Evolutionary conservation across 2,329 filamentous ascomycete genomes (phyloP), one percentile per base, ranked within the genome.

Genomic region (Alternaria atra): DNA sequence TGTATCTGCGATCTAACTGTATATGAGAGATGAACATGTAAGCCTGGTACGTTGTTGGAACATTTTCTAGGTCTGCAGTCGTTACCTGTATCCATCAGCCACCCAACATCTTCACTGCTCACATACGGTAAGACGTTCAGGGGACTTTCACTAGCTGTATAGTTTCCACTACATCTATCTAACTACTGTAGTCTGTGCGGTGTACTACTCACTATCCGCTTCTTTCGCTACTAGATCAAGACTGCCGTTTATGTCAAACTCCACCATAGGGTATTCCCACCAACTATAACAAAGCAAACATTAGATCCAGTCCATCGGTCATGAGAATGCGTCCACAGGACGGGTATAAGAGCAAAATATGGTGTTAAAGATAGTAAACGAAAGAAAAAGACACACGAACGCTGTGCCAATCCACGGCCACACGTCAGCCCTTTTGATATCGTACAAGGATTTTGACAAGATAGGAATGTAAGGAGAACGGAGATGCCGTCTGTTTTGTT

Each of bases 221-320:
- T 48, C 40, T 30, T 55, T 35, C n/a, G 17, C 15, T 56, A 46
- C 55, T 53, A 50, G 34, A 58, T 55, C 51, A 50, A 39, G 42
- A 56, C 52, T 51, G 47, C 37, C 35, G 43, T 53, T 50, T 20
- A 32, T 44, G 10, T 46, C 37, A 34, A 59, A 60, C 57, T 64
- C 59, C 52, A 51, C 55, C 55, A 40, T 48, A 29, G 65, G 58
- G 63, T 66, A 66, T 68, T 48, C 44, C 59, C 59, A 27, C 47
- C 60, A 43, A 50, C 30, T 32, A 13, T 37, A 50, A 50, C 46
- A 55, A 57, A 68, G 55, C 39, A 69, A 58, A 69, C 62, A 74
- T 74, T 74, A 74, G 66, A 73, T 72, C 69, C 69, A 72, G 64
- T 68, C 67, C 56, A 69, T 61, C 61, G 61, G 64, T 66, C 63